Evolutionary conservation across 1,284 basidiomycete genomes (phyloP), one percentile per base, ranked within the genome.

Genomic region (Boletus semigastroideus): DNA sequence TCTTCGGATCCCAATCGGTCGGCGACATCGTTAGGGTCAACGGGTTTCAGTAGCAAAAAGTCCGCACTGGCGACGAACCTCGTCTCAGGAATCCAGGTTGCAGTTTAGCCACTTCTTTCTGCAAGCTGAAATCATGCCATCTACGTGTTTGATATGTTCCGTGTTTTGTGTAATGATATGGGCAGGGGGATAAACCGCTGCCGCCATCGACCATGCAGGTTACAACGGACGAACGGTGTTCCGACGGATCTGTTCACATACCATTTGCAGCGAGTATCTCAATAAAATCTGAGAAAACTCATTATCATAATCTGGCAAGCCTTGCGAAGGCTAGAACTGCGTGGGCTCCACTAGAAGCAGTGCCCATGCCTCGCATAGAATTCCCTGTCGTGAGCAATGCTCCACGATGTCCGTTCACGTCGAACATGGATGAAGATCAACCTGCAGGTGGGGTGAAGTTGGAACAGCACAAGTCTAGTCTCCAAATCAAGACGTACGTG

Each of bases 361-460:
- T 12, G 71, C 78, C 79, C 79, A 84, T 9, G 79, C 80, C 75
- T 90, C 78, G 0, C 91, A 70, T 39, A 78, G 72, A 53, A 93
- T 87, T 17, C 71, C 78, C 56, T 84, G 73, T 46, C 78, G 61
- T 43, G 72, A 69, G 67, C 84, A 88, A 63, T 80, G 84, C 2
- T 69, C 66, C 20, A 88, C 86, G 48, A 90, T 82, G 28, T 84
- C 80, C 31, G 70, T 71, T 40, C 84, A 78, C 49, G 83, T 83
- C 78, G 7, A 84, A 68, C 86, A 92, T 2, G 87, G 88, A 65
- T 90, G 87, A 14, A 89, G 69, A 66, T 87, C 79, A 52, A 82
- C 78, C 78, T 80, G 27, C 46, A 40, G 37, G 45, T 36, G 51
- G 44, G 52, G 51, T 42, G 39, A 39, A n/a, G n/a, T 25, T 25